Base-by-base conservation (phyloP, 2,329 filamentous ascomycete genomes). In the Aspergillus fumigatiaffinis region DNA sequence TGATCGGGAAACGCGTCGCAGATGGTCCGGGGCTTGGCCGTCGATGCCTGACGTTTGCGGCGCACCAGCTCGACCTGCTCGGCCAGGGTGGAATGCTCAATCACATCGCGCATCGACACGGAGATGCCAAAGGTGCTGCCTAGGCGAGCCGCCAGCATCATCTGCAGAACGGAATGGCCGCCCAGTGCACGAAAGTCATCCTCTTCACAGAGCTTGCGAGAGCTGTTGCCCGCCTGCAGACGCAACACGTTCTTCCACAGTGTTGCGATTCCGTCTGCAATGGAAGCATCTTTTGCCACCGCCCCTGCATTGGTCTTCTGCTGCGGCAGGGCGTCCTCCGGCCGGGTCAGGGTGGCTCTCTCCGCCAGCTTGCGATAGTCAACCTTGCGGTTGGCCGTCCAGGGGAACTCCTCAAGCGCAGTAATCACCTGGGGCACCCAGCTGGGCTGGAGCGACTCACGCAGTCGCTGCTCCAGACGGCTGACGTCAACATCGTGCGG, bases 101-200 rank as follows among this genome's bases (percentile, higher is more conserved):
- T 44, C 12, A 53, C 28, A 53, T 53, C 51, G 21, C 46, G 42
- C 9, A 47, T 28, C 14, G 51, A 46, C 8, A 53, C 25, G 26
- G 41, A 20, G 25, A 53, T 29, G 14, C 32, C 32, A 20, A 53
- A 53, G 4, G 32, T 25, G 25, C 41, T 53, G 6, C 32, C 46
- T 6, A 53, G 42, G 8, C 51, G 51, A 46, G 51, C 51, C 21
- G 51, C 51, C 23, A 53, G 41, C 17, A 44, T 44, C 26, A 53
- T 41, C 41, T 53, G 51, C 10, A 53, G 51, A n/a, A 53, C 26
- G 14, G 51, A 53, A 32, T 53, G 38, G 20, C 51, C 51, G 9
- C 51, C 51, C 7, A 46, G 51, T 7, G 46, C 12, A 7, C 25
- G 25, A 10, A 53, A 53, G 7, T 46, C 38, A 46, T 53, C 51